These are phyloP conservation scores for Xylaria arbuscula DNA, from an alignment of 2,329 filamentous ascomycete species.

Conservation along the genomic window DNA sequence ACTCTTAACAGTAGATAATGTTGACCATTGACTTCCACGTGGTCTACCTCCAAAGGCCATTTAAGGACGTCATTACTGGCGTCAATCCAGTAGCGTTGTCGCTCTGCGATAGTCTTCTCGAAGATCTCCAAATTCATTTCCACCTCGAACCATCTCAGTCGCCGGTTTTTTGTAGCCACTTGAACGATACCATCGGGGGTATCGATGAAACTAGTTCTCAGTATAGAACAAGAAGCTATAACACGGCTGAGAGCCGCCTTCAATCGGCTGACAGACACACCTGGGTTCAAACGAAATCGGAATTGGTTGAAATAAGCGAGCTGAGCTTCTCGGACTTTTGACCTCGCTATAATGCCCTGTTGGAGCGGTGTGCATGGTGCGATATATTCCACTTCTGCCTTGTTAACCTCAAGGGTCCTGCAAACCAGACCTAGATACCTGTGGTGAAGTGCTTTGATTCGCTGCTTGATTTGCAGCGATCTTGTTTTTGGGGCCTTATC, in stretches of 20 bases:
- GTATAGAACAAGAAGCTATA: conserved; percentile 66
- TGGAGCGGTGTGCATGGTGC: conserved; percentile 88
- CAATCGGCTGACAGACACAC: conserved; percentile 61
- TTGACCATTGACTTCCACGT: conserved; percentile 49
- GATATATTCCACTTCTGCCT: conserved; percentile 74
- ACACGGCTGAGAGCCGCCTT: conserved; percentile 67
- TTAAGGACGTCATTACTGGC: conserved; percentile 61
- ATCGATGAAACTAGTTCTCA: conserved; percentile 78
- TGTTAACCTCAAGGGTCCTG: conserved; percentile 61
- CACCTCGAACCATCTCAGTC: conserved; percentile 59
- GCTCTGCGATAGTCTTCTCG: conserved; percentile 50
- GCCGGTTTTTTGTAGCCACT: conserved; percentile 64
- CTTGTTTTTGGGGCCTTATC: conserved; percentile 37
- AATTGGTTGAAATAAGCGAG: conserved; percentile 84
- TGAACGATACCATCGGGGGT: conserved; percentile 83
- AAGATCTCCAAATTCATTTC: conserved; percentile 47
- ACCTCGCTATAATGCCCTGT: conserved; percentile 83
- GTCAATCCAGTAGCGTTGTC: conserved; percentile 63
- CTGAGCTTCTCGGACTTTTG: conserved; percentile 63
- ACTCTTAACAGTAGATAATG: conserved; percentile 71
- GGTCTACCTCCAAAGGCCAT: conserved; percentile 64
- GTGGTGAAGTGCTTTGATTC: conserved; percentile 72
- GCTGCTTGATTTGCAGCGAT: conserved; percentile 65
- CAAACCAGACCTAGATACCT: conserved; percentile 66
- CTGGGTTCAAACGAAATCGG: conserved; percentile 62